These are phyloP conservation scores for Euphorbia lathyris DNA, from an alignment of 345 rosid genomes.

Conservation along the genomic window DNA sequence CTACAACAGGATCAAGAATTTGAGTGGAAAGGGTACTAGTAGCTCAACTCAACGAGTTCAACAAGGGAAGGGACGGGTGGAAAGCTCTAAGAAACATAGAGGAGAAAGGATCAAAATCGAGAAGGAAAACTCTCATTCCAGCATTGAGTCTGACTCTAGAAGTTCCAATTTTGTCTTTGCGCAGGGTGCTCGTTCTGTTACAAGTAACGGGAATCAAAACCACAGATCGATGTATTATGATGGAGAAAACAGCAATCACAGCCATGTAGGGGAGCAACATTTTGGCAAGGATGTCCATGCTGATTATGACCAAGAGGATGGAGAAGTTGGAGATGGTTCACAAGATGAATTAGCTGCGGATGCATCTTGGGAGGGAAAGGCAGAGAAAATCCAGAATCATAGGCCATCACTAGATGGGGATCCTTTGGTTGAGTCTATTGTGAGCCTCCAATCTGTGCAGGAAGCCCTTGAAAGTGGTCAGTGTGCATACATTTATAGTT, in stretches of 20 bases:
- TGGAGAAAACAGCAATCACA: conserved; percentile 56
- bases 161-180: conserved; percentile 76
- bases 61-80: conserved; percentile 48
- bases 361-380: conserved; percentile 41
- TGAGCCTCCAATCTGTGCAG: conserved; percentile 53
- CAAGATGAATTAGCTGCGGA: conserved; percentile 46
- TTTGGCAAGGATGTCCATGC: conserved; percentile 42
- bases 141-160: conserved; percentile 83
- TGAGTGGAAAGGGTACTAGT: conserved; percentile 42
- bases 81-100: conserved; percentile 67
- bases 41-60: conserved; percentile 42
- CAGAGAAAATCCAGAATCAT: conserved; percentile 39
- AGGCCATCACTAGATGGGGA: conserved; percentile 41
- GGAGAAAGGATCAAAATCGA: conserved; percentile 79
- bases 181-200: conserved; percentile 52
- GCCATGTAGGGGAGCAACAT: conserved; percentile 34
- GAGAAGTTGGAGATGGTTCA: conserved; percentile 34
- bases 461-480: conserved; percentile 64
- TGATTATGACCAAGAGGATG: conserved; percentile 37
- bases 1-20: conserved; percentile 38
- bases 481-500: conserved; percentile 13
- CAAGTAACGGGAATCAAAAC: conserved; percentile 53
- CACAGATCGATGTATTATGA: conserved; percentile 42
- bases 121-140: conserved; percentile 79
- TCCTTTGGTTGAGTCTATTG: conserved; percentile 50